Conservation (phyloP, 2,329 filamentous ascomycete genomes). For the Fusarium piperis region DNA sequence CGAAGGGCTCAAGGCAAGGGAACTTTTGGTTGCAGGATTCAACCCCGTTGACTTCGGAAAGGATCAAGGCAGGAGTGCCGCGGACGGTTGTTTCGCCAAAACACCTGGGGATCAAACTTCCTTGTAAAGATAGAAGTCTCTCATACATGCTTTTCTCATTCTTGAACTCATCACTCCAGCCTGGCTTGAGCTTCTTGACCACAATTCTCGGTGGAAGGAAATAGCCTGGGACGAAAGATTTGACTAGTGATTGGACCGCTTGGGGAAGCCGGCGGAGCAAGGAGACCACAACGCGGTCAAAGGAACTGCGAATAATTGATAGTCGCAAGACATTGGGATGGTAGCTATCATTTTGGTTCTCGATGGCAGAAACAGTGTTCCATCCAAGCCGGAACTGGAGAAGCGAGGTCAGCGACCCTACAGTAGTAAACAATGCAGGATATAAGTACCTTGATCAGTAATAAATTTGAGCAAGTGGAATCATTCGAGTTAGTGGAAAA, state of each 20-base stretch:
- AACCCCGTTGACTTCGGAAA: rapidly evolving
- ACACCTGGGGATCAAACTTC: not conserved
- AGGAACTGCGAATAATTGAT: not conserved
- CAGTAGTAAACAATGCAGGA: not conserved
- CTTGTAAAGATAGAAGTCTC: not conserved
- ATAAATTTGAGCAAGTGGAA: not conserved
- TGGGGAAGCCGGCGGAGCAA: not conserved
- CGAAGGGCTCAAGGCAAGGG: not conserved
- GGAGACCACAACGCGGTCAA: not conserved
- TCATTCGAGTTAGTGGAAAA: not conserved
- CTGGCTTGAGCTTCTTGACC: not conserved
- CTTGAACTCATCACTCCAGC: not conserved
- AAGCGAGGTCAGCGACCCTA: not conserved
- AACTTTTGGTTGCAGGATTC: not conserved
- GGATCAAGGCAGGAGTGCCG: not conserved
- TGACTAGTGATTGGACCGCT: not conserved
- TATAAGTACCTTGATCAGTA: not conserved
- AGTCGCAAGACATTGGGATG: not conserved
- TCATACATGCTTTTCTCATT: not conserved
- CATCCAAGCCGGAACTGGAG: not conserved
- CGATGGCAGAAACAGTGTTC: not conserved
- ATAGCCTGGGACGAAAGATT: not conserved
- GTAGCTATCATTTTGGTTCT: not conserved
- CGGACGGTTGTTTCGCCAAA: not conserved
- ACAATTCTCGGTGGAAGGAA: not conserved